Evolutionary conservation across 23 red algal genomes (phyloP), one percentile per base, ranked within the genome.

Genomic region (Pyropia yezoensis): DNA sequence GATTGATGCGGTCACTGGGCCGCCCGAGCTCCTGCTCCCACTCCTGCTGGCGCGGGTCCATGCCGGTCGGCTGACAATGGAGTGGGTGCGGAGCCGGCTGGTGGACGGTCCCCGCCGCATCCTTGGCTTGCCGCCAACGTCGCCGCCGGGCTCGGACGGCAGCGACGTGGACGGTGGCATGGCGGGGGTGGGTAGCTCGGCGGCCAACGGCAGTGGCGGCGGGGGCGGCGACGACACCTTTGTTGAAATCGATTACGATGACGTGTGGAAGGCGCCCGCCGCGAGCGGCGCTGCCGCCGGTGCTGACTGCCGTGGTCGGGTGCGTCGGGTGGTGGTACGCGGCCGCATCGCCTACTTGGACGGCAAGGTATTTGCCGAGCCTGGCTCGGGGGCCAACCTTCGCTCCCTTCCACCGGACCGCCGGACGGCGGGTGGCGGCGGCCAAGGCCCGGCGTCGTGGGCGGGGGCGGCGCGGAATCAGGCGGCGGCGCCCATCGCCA

Each of bases 1-100:
- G 28, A 83, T 98, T 24, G 94, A 98, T 68, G 81, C 74, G 5
- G 58, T 98, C 18, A 88, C 80, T 33, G 86, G 94, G 18, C 86
- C 94, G 33, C 83, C 82, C 27, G 66, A 70, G 9, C n/a, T 83
- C 19, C 78, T 88, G 18, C 24, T 98, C 15, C 78, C 84, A 27
- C 63, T 98, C 58, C 70, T 91, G 19, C 74, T 98, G 14, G 68
- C 71, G 33, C 64, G 74, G 14, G 85, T 89, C 14, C 61, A 81
- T 30, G 72, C 20, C 18, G 94, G 85, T 45, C 87, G 94, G 17
- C 62, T 98, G 45, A 29, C 54, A 18, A 49, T 91, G 20, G 63
- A 84, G 32, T 98, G 86, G 85, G 74, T 98, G 2, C 65, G 56
- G 18, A 54, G 66, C 7, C 77, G 86, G 30, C 69, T 98, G 12